phyloP scores from a whole-genome alignment of 352 stramenopile genomes.

The Phytophthora multivora region DNA sequence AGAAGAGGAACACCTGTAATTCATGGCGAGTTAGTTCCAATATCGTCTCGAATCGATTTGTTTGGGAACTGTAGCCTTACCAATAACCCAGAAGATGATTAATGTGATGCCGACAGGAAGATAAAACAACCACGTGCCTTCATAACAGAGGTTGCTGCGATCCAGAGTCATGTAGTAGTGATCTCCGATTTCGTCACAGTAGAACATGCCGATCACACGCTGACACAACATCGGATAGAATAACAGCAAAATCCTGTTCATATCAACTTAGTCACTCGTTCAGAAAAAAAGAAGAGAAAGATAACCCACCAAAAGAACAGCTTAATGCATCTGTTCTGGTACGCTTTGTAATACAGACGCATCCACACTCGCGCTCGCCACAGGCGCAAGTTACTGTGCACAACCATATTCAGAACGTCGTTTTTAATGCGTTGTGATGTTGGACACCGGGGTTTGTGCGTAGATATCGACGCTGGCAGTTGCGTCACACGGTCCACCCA shows the following conservation, averaged over 20 bases:
- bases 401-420: slow-evolving; percentile 62
- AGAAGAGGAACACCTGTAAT: slow-evolving; percentile 64
- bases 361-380: slow-evolving; percentile 73
- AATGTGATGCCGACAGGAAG: slow-evolving; percentile 50
- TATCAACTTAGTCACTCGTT: neutral
- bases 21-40: neutral
- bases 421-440: slow-evolving; percentile 57
- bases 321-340: slow-evolving; percentile 82
- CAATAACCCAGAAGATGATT: slow-evolving; percentile 63
- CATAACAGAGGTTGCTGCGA: slow-evolving; percentile 62
- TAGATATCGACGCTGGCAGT: slow-evolving; percentile 51
- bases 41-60: neutral
- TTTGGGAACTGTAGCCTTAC: slow-evolving; percentile 29
- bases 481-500: slow-evolving; percentile 33
- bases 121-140: slow-evolving; percentile 63
- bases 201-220: slow-evolving; percentile 70
- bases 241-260: slow-evolving; percentile 58
- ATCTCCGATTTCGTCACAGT: slow-evolving; percentile 71
- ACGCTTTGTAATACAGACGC: slow-evolving; percentile 72
- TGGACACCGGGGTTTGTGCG: slow-evolving; percentile 50
- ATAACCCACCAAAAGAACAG: slow-evolving; percentile 64
- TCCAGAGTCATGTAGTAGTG: slow-evolving; percentile 70
- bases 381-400: slow-evolving; percentile 72
- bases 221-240: slow-evolving; percentile 80
- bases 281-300: neutral